Conservation (phyloP, 148 eudicot genomes). For the Bassia scoparia region DNA sequence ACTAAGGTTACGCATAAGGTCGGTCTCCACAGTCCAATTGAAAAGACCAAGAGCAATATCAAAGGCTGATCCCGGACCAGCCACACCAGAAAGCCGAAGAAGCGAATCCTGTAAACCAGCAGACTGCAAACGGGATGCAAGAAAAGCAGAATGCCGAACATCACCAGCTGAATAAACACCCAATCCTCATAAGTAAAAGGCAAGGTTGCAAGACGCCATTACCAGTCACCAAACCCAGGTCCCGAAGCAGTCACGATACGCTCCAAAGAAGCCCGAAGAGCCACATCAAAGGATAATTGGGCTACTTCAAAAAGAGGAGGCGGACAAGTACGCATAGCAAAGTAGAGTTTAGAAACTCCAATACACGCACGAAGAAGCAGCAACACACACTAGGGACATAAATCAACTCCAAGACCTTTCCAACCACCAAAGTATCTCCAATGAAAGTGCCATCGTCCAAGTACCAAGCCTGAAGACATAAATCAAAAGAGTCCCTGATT, state of each 20-base stretch:
- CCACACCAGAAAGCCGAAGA: not conserved
- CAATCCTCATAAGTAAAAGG: not conserved
- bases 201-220: not conserved
- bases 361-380: not conserved
- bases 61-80: not conserved
- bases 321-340: not conserved
- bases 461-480: too few relatives aligned
- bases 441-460: too few relatives aligned
- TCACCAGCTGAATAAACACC: not conserved
- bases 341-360: not conserved
- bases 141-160: not conserved
- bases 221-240: not conserved
- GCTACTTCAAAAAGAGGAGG: not conserved
- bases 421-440: not conserved
- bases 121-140: not conserved
- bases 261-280: not conserved
- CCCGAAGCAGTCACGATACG: not conserved
- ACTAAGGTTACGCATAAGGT: not conserved
- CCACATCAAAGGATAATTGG: not conserved
- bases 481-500: too few relatives aligned
- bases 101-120: not conserved
- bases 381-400: not conserved
- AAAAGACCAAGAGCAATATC: not conserved
- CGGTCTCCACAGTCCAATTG: not conserved
- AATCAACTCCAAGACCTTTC: not conserved